Percentiles rank a stretch among this genome's conserved stretches.
phyloP scores from a whole-genome alignment of 2,329 filamentous ascomycete species.

The Aspergillus vadensis region DNA sequence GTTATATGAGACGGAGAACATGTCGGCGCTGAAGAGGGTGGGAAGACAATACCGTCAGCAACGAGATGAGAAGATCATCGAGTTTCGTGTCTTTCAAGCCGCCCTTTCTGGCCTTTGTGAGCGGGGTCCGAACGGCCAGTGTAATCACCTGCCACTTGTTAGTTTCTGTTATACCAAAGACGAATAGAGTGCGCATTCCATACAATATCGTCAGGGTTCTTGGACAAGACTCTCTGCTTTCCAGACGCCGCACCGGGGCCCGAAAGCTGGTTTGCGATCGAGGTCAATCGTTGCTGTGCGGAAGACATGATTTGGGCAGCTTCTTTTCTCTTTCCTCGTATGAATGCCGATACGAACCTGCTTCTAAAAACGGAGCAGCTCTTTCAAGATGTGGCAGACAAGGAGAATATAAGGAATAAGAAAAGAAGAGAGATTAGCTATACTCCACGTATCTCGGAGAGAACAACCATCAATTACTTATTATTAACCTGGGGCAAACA shows the following conservation, averaged over 20 bases:
- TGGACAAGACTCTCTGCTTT: slow-evolving; percentile 36
- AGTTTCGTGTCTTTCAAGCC: slow-evolving; percentile 43
- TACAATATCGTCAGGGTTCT: slow-evolving; percentile 45
- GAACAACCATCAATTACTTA: not conserved
- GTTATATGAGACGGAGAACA: not conserved
- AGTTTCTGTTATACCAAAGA: not conserved
- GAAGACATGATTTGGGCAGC: slow-evolving; percentile 37
- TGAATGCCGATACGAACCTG: too few species aligned
- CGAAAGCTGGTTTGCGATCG: slow-evolving; percentile 45
- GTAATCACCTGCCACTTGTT: slow-evolving; percentile 41
- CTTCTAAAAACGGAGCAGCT: too few species aligned
- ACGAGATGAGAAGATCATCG: slow-evolving; percentile 40
- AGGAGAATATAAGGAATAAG: slow-evolving; percentile 2
- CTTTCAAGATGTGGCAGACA: not conserved
- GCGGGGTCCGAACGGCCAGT: slow-evolving; percentile 41
- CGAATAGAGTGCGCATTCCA: slow-evolving; percentile 16
- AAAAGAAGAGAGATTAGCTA: not conserved
- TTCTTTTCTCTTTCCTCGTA: not conserved
- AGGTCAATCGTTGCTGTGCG: slow-evolving; percentile 42
- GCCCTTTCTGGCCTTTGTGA: slow-evolving; percentile 45
- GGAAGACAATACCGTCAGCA: slow-evolving; percentile 34
- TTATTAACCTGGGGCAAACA: slow-evolving; percentile 13
- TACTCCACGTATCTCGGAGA: not conserved
- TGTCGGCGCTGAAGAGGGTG: not conserved
- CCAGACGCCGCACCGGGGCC: slow-evolving; percentile 30